phyloP scores from a whole-genome alignment of 305 asterid species.

The Rubia peregrina region DNA sequence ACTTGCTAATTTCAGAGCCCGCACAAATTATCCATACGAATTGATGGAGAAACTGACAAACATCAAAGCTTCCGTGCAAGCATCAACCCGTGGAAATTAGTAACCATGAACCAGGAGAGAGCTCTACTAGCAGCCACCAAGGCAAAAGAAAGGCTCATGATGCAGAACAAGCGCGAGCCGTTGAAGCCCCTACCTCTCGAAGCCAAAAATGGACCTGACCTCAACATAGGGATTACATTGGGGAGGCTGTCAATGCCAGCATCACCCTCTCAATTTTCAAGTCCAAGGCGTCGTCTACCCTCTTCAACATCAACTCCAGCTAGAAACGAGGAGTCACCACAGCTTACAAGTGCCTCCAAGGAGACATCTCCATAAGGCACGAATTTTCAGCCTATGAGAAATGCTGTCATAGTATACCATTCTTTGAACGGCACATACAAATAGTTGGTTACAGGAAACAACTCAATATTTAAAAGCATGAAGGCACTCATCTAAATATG shows the following conservation, averaged over 20 bases:
- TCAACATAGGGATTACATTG: constrained; percentile 19
- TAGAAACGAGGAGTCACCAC: constrained; percentile 35
- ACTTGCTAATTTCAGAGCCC: constrained; percentile 36
- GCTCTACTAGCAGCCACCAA: constrained; percentile 61
- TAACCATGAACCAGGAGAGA: constrained; percentile 72
- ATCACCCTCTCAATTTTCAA: constrained; percentile 57
- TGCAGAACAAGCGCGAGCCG: constrained; percentile 33
- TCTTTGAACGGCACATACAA: background rate
- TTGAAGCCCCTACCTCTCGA: constrained; percentile 75
- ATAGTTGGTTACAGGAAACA: background rate
- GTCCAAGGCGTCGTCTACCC: constrained; percentile 77
- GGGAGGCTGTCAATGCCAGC: constrained; percentile 29
- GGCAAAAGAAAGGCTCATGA: constrained; percentile 63
- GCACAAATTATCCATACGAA: constrained; percentile 61
- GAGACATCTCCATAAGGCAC: constrained; percentile 37
- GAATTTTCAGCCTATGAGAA: background rate
- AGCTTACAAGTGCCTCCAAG: constrained; percentile 14
- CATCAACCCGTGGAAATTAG: constrained; percentile 92
- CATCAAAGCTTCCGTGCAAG: constrained; percentile 71
- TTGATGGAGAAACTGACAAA: constrained; percentile 50
- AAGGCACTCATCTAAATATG: too few relatives aligned
- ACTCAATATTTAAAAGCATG: background rate
- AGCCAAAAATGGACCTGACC: constrained; percentile 53
- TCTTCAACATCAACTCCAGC: constrained; percentile 38
- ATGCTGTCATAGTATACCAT: background rate